Evolutionary conservation across 257 asterid genomes (phyloP).

Genomic region (Parsonsia alboflavescens): DNA sequence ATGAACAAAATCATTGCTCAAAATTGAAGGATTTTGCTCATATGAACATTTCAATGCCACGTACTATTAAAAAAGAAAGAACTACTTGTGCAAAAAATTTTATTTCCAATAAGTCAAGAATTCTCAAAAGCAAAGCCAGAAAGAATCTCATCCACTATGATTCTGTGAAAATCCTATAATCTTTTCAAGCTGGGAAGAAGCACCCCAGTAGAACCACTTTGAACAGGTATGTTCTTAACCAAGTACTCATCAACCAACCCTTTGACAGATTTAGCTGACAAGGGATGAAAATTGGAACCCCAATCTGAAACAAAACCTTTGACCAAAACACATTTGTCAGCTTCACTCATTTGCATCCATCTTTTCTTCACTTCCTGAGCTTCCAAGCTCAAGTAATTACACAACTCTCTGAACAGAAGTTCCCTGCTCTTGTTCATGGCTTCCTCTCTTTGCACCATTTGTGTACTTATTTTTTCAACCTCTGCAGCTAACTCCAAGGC

Average conservation of each 20-base stretch:
- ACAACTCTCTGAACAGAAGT: slow-evolving; percentile 57
- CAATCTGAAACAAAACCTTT: slow-evolving; percentile 60
- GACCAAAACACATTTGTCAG: slow-evolving; percentile 42
- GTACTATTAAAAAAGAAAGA: background rate
- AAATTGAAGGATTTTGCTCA: background rate
- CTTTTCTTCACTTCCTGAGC: slow-evolving; percentile 49
- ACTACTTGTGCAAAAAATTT: background rate
- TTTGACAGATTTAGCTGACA: slow-evolving; percentile 61
- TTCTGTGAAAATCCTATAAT: slow-evolving; percentile 43
- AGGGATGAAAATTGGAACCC: slow-evolving; percentile 68
- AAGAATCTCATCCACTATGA: slow-evolving; percentile 12
- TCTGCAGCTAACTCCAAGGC: slow-evolving; percentile 42
- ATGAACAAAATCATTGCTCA: background rate
- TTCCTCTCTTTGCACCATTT: slow-evolving; percentile 35
- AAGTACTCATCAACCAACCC: slow-evolving; percentile 60
- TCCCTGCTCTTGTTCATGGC: slow-evolving; percentile 65
- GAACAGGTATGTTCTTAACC: slow-evolving; percentile 13
- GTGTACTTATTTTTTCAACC: slow-evolving; percentile 36
- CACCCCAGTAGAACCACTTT: slow-evolving; percentile 24
- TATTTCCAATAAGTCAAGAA: background rate
- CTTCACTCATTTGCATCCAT: slow-evolving; percentile 60
- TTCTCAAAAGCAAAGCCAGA: background rate
- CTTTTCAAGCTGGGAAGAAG: slow-evolving; percentile 38
- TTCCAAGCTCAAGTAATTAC: slow-evolving; percentile 43
- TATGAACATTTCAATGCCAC: background rate